phyloP scores from a whole-genome alignment of 352 stramenopile species.

The Aphanomyces cochlioides region DNA sequence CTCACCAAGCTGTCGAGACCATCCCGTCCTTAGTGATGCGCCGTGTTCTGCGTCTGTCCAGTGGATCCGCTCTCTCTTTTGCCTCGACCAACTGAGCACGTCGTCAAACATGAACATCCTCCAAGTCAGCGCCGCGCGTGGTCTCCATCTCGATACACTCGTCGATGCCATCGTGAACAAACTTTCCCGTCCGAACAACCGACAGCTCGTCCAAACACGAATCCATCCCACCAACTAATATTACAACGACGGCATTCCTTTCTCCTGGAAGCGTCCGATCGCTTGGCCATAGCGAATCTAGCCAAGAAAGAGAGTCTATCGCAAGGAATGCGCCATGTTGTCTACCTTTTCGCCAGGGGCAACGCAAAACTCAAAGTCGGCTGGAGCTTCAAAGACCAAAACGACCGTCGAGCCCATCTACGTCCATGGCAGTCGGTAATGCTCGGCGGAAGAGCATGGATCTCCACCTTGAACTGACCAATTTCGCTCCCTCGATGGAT shows the following conservation, averaged over 20 bases:
- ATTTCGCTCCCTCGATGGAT: slow-evolving; percentile 59
- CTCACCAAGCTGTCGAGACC: neutral
- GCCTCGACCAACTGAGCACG: slow-evolving; percentile 47
- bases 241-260: neutral
- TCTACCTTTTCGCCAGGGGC: slow-evolving; percentile 66
- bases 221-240: slow-evolving; percentile 3
- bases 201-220: neutral
- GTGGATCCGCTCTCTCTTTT: slow-evolving; percentile 50
- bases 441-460: too few species aligned
- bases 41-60: slow-evolving; percentile 46
- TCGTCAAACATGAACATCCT: slow-evolving; percentile 44
- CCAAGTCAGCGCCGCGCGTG: slow-evolving; percentile 56
- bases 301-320: neutral
- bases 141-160: slow-evolving; percentile 54
- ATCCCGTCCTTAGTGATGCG: slow-evolving; percentile 33
- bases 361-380: slow-evolving; percentile 72
- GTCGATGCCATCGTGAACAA: slow-evolving; percentile 33
- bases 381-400: slow-evolving; percentile 76
- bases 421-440: neutral
- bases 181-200: neutral
- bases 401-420: slow-evolving; percentile 82
- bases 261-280: slow-evolving; percentile 16
- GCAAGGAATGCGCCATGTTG: neutral
- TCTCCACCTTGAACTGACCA: slow-evolving; percentile 67
- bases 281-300: slow-evolving; percentile 24